Percentiles rank a stretch among this genome's conserved stretches.
Evolutionary conservation across 2,329 filamentous ascomycete species (phyloP).

Genomic region (Ophiostoma novo-ulmi): DNA sequence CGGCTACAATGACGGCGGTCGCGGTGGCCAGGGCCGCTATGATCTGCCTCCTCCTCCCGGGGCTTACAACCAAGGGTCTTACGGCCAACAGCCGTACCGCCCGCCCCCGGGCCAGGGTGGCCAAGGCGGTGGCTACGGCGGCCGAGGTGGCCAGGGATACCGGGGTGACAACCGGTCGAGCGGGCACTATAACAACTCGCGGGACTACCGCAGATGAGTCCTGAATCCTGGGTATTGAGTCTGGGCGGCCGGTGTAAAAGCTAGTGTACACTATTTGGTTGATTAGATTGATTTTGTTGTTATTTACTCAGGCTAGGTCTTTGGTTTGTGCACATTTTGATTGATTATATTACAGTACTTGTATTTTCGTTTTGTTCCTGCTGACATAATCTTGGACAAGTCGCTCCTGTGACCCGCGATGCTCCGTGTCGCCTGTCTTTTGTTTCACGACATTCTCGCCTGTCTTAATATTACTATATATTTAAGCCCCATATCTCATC

Average conservation of each 20-base stretch:
- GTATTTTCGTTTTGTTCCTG: too few relatives aligned
- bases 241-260: neutral
- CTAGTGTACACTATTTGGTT: constrained; percentile 7
- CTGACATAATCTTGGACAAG: neutral
- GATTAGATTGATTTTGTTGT: neutral
- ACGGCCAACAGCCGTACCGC: constrained; percentile 22
- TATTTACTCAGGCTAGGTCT: neutral
- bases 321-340: neutral
- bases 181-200: constrained; percentile 23
- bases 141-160: constrained; percentile 24
- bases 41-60: constrained; percentile 21
- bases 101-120: constrained; percentile 23
- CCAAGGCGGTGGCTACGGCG: neutral
- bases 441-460: neutral
- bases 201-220: constrained; percentile 26
- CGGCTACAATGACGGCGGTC: constrained; percentile 16
- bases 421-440: neutral
- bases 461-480: too few relatives aligned
- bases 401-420: neutral
- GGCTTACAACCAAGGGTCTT: neutral
- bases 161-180: constrained; percentile 20
- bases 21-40: constrained; percentile 21
- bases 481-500: neutral
- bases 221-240: neutral
- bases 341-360: neutral